Conservation (phyloP, 1,139 yeast species). For the Yamadazyma membranifaciens region DNA sequence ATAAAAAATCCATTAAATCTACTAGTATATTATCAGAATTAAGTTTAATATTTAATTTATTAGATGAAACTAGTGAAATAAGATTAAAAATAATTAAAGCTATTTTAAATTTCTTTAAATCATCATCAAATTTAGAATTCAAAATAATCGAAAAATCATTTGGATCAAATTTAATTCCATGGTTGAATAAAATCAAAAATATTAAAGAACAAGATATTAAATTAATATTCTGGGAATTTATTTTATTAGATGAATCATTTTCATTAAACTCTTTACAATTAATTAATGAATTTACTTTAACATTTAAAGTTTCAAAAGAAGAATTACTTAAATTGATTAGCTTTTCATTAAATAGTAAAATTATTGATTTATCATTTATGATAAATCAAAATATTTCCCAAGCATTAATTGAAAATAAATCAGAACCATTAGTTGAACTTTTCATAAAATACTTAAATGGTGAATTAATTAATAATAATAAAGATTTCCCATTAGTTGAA, state of each 20-base stretch:
- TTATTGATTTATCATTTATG: constrained; percentile 45
- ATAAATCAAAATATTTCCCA: constrained; percentile 40
- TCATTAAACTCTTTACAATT: constrained; percentile 32
- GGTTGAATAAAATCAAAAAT: constrained; percentile 33
- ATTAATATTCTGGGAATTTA: constrained; percentile 39
- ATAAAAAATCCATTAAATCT: constrained; percentile 45
- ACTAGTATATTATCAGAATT: constrained; percentile 44
- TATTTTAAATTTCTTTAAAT: constrained; percentile 33
- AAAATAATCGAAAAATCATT: constrained; percentile 34
- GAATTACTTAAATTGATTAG: constrained; percentile 36
- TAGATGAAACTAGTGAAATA: constrained; percentile 32
- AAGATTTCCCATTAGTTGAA: constrained; percentile 22
- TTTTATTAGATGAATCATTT: constrained; percentile 32
- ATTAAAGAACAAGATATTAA: constrained; percentile 29
- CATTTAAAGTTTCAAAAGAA: constrained; percentile 20
- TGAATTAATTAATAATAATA: constrained; percentile 23
- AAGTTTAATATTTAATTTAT: constrained; percentile 44
- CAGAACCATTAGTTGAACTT: constrained; percentile 24
- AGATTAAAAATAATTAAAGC: constrained; percentile 33
- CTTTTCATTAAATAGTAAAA: constrained; percentile 39
- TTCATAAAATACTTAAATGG: constrained; percentile 40
- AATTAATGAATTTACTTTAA: constrained; percentile 35
- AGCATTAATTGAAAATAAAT: constrained; percentile 24
- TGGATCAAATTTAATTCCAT: constrained; percentile 35
- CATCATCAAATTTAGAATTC: constrained; percentile 30